These are phyloP conservation scores for Oryza glaberrima DNA, from an alignment of 176 grass and related monocot genomes.

Conservation along the genomic window DNA sequence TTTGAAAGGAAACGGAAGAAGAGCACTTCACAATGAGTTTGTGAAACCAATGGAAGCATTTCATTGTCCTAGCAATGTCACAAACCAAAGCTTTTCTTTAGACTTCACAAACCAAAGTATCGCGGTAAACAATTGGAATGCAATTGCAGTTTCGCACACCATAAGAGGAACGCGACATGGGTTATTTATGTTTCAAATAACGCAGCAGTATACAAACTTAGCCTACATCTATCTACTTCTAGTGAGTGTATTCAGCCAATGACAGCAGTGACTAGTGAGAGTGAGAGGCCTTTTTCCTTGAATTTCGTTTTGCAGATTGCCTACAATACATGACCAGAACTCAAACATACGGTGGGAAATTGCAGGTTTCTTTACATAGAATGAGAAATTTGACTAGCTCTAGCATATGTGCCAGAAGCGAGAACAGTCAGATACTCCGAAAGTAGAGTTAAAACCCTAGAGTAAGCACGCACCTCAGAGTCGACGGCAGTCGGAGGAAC, in stretches of 20 bases:
- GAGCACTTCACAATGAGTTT: neutral
- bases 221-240: neutral
- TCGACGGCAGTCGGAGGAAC: conserved; percentile 22
- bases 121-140: neutral
- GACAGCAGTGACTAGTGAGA: neutral
- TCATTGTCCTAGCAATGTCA: neutral
- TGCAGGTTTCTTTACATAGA: neutral
- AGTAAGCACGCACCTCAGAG: conserved; percentile 42
- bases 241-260: neutral
- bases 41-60: neutral
- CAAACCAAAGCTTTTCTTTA: neutral
- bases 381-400: neutral
- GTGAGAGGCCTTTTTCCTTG: neutral
- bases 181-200: neutral
- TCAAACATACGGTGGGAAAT: neutral
- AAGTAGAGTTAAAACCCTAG: neutral
- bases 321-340: neutral
- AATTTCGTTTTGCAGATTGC: neutral
- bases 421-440: too few relatives aligned
- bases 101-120: neutral
- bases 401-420: neutral
- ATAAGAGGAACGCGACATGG: neutral
- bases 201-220: neutral
- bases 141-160: neutral
- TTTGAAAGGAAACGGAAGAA: conserved; percentile 27